phyloP scores from a whole-genome alignment of 2,329 filamentous ascomycete species.

The Drechslerella coelobrocha region DNA sequence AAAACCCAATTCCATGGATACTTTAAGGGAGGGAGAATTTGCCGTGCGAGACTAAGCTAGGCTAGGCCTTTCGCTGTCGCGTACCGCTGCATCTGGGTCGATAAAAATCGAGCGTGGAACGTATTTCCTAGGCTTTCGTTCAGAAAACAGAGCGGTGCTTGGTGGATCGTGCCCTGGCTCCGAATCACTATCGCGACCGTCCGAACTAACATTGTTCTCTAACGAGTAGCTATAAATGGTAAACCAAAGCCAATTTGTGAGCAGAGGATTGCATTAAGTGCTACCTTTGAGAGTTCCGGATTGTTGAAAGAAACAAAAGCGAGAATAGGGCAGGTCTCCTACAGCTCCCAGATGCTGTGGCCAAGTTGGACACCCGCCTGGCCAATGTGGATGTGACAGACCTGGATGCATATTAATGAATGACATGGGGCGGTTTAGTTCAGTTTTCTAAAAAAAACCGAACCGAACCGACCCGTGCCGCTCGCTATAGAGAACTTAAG shows the following conservation, averaged over 20 bases:
- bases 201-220: slow-evolving; percentile 72
- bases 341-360: slow-evolving; percentile 79
- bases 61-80: slow-evolving; percentile 27
- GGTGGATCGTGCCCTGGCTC: slow-evolving; percentile 68
- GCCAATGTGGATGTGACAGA: slow-evolving; percentile 61
- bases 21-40: not conserved
- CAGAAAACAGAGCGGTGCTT: slow-evolving; percentile 76
- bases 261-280: not conserved
- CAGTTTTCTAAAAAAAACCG: no score
- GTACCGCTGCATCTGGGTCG: slow-evolving; percentile 71
- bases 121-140: slow-evolving; percentile 74
- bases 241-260: slow-evolving; percentile 49
- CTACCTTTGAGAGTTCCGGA: not conserved
- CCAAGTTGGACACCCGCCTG: slow-evolving; percentile 76
- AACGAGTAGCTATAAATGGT: slow-evolving; percentile 68
- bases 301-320: slow-evolving; percentile 10
- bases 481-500: no score
- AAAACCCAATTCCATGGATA: not conserved
- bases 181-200: slow-evolving; percentile 70
- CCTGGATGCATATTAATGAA: not conserved
- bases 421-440: no score
- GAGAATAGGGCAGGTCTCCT: slow-evolving; percentile 59
- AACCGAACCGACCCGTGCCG: no score
- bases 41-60: not conserved
- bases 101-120: slow-evolving; percentile 75